Base-by-base conservation (phyloP, 2,329 filamentous ascomycete species). In the Ascocoryne sarcoides region DNA sequence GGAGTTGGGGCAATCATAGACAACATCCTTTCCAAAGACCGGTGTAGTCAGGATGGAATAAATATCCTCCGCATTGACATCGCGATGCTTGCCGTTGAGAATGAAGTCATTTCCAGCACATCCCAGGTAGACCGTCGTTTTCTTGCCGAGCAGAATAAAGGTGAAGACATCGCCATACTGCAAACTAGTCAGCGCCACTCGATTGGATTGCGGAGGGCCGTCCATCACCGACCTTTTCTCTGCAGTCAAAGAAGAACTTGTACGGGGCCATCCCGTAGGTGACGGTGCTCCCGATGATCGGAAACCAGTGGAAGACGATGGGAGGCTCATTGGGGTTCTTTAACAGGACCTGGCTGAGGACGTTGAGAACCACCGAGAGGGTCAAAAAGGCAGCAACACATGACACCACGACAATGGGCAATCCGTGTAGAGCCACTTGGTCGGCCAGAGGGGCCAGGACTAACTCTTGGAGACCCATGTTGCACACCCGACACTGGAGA, bases 181-280 rank as follows among this genome's bases (percentile, higher is more conserved):
- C 34, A 26, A 31, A 31, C 58, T 34, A 47, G 40, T 46, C 15
- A 47, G 41, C 28, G 32, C 15, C 23, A 28, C 29, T 16, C 26
- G 28, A 44, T 16, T 34, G 49, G 17, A 2, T 1, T 32, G 3
- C n/a, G 55, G 73, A 72, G 61, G 32, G 32, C 9, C 10, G 31
- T 19, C n/a, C n/a, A n/a, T n/a, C n/a, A 61, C 66, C 46, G 56
- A 88, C 84, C 80, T 93, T 93, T 55, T 75, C 71, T 54, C 79
- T 60, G 71, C 79, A 75, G 54, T 71, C 55, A 52, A 75, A 75
- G 69, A 95, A 95, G 73, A 95, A 96, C 37, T 70, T 71, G 58
- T 86, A 89, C 12, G 90, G 90, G 58, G 96, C 87, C 65, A 95
- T 95, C 63, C 90, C 90, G 66, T 96, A 98, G 32, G 78, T 84